phyloP scores from a whole-genome alignment of 2,329 filamentous ascomycete genomes.

The Sclerotinia borealis region DNA sequence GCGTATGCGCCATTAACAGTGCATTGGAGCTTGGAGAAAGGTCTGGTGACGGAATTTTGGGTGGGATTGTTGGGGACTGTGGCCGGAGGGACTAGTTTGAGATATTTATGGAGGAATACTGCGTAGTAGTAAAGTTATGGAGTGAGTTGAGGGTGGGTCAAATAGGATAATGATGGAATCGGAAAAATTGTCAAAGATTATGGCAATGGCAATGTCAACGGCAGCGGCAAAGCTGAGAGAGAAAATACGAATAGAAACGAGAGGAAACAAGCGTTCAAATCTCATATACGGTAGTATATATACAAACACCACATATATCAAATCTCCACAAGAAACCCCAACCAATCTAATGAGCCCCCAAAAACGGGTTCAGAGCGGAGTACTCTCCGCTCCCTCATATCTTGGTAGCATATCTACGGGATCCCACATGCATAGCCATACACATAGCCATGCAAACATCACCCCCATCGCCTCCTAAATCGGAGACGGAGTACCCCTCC shows the following conservation, averaged over 20 bases:
- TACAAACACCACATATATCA: not conserved
- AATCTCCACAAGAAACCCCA: not conserved
- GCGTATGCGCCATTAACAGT: constrained; percentile 78
- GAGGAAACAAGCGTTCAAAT: not conserved
- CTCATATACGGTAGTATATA: not conserved
- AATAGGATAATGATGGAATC: not conserved
- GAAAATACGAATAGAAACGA: not conserved
- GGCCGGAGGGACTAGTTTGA: constrained; percentile 40
- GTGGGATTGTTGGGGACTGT: constrained; percentile 53
- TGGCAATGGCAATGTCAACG: not conserved
- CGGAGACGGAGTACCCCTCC: not conserved
- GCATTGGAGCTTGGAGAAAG: constrained; percentile 72
- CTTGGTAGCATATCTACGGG: not conserved
- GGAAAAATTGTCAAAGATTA: not conserved
- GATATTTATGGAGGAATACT: constrained; percentile 38
- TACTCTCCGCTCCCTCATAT: not conserved
- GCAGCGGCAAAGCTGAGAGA: too few species aligned
- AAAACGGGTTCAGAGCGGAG: not conserved
- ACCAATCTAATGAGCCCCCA: not conserved
- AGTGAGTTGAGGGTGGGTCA: not conserved
- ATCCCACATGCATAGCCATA: too few species aligned
- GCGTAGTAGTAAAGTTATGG: not conserved
- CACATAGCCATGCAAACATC: not conserved
- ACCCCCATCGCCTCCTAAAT: not conserved
- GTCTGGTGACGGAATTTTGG: constrained; percentile 52